These are phyloP conservation scores for Tetracladium setigerum DNA, from an alignment of 495 filamentous ascomycete genomes.

Conservation along the genomic window DNA sequence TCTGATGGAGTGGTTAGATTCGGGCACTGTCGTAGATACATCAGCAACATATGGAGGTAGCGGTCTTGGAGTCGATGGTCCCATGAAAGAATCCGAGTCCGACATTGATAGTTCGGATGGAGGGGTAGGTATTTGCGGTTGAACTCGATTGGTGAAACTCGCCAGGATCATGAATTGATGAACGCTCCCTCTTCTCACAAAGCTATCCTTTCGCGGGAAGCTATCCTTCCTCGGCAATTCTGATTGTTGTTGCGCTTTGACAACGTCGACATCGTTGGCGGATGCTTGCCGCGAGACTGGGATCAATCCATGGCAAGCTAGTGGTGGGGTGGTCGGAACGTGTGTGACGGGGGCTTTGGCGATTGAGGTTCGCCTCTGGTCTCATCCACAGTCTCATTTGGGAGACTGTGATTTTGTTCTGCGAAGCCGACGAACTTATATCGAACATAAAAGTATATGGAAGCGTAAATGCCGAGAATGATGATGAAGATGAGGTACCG, in stretches of 20 bases:
- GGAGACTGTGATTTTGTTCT: background rate
- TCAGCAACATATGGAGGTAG: background rate
- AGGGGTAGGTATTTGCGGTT: constrained; percentile 16
- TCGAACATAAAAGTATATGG: constrained; percentile 59
- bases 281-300: constrained; percentile 24
- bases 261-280: constrained; percentile 14
- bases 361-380: background rate
- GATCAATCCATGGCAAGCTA: constrained; percentile 34
- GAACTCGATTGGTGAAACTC: constrained; percentile 24
- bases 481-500: constrained; percentile 58
- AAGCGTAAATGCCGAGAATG: constrained; percentile 53
- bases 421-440: constrained; percentile 20
- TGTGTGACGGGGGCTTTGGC: background rate
- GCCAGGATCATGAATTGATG: constrained; percentile 29
- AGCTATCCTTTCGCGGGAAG: background rate
- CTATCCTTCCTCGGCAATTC: background rate
- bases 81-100: constrained; percentile 10
- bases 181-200: background rate
- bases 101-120: constrained; percentile 6
- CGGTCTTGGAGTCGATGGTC: constrained; percentile 7
- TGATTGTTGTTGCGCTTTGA: constrained; percentile 2
- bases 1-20: background rate
- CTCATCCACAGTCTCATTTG: background rate
- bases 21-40: background rate
- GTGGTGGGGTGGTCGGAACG: constrained; percentile 28